Evolutionary conservation across 2,329 filamentous ascomycete species (phyloP), one percentile per base, ranked within the genome.

Genomic region (Aspergillus awamori): DNA sequence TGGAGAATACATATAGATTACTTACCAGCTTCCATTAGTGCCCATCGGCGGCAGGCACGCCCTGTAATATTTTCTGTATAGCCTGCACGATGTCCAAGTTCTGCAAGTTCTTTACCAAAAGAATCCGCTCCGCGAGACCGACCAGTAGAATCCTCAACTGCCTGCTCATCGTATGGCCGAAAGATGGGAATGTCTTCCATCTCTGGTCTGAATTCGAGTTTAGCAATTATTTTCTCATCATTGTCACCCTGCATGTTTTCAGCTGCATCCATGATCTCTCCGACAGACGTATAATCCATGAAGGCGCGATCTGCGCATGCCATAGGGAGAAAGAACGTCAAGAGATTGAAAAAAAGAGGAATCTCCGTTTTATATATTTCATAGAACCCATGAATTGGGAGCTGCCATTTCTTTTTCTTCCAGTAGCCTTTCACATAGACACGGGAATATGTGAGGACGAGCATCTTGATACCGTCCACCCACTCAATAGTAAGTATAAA

Each of bases 401-500:
- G 60, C 41, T 63, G 26, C 55, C 7, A 65, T 58, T 57, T 49
- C 43, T 58, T 59, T 56, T 61, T 65, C 52, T 56, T 61, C 54
- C 20, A 65, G 54, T 62, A 63, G 10, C 58, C 58, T 49, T 67
- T 67, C 2, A 66, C 17, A 58, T 60, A 66, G 45, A 56, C 39
- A 41, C 59, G 52, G 41, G 54, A 13, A 47, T 67, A 69, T 49
- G 45, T 62, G 4, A 69, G 55, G 15, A 67, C 53, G 26, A 69
- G 65, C 51, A 69, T 67, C 45, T 56, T 59, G 5, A 62, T 51
- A 39, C 59, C 28, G 22, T 67, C 60, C 5, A 69, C 47, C 15
- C 17, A 28, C 56, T 69, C 26, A 53, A 69, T 60, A n/a, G 56
- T 66, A 15, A 69, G 65, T 17, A 39, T 52, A 51, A 68, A 69